Conservation (phyloP, 768 basidiomycete genomes). For the Lactifluus volemus region DNA sequence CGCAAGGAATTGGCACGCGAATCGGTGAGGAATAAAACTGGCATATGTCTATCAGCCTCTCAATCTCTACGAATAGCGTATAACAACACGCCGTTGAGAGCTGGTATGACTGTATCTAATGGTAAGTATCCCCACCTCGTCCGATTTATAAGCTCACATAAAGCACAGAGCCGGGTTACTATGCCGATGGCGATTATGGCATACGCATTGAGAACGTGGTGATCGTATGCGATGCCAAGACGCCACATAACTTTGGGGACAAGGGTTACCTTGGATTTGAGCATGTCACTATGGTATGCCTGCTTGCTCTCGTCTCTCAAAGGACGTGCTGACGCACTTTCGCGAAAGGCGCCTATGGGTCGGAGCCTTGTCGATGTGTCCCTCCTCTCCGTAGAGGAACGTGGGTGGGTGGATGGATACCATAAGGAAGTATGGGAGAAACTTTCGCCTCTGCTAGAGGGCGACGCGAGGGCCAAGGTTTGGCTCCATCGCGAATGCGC, state of each 20-base stretch:
- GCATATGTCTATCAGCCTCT: background rate
- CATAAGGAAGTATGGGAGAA: conserved; percentile 70
- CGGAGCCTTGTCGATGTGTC: conserved; percentile 63
- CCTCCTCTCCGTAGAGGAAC: conserved; percentile 61
- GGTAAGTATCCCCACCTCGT: conserved; percentile 28
- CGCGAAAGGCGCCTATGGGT: conserved; percentile 68
- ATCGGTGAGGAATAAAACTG: conserved; percentile 26
- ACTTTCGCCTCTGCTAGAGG: conserved; percentile 58
- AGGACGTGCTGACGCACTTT: background rate
- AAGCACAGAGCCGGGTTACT: conserved; percentile 75
- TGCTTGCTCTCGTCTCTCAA: background rate
- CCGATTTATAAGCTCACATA: background rate
- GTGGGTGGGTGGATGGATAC: conserved; percentile 76
- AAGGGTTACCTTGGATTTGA: conserved; percentile 84
- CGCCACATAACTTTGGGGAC: conserved; percentile 68
- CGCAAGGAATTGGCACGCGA: conserved; percentile 54
- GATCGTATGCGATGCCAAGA: conserved; percentile 61
- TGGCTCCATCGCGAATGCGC: conserved; percentile 58
- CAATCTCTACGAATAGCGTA: conserved; percentile 33
- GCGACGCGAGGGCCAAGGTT: conserved; percentile 47
- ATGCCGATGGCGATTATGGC: conserved; percentile 83
- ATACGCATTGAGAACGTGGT: conserved; percentile 91
- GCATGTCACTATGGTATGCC: conserved; percentile 73
- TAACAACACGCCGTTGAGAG: conserved; percentile 63
- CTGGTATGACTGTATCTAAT: conserved; percentile 88